Evolutionary conservation across 2,329 filamentous ascomycete genomes (phyloP), one percentile per base, ranked within the genome.

Genomic region (Fusarium denticulatum): DNA sequence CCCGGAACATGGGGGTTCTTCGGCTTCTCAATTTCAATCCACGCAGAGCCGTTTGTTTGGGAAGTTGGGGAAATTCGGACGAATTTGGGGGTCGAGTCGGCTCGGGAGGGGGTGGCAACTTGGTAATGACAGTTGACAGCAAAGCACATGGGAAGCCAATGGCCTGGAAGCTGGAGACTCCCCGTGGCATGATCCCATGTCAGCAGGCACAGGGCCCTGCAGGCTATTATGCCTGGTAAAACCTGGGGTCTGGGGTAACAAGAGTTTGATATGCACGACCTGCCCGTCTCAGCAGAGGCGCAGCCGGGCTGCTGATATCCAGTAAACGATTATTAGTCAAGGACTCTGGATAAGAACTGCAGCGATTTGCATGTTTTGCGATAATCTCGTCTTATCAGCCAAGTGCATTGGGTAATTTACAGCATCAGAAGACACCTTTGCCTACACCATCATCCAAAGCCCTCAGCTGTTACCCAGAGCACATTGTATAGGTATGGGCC

Each of bases 221-320:
- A 65, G 64, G 45, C 67, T 64, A 53, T 58, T 50, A 62, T 73
- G 45, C 55, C 49, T 46, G 47, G 57, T 57, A 73, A 67, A 69
- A 72, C 64, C 64, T 62, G 69, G 70, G 65, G 70, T 72, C 69
- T 61, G 69, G 70, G 69, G 70, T 73, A 72, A 57, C 53, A 39
- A 30, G 49, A 26, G 37, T 64, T 58, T 59, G 45, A 61, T 70
- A 56, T 65, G 58, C 49, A 36, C 55, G 55, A 64, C 58, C 60
- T 68, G 59, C 60, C 64, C 39, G 36, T 55, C 64, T 55, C 18
- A 64, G 53, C 63, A 50, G 65, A 53, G 58, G 69, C 64, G 47
- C 57, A 69, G 64, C 43, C 28, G 45, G 57, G 53, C 69, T 60
- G 53, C 64, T 65, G 69, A 73, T 65, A 49, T 47, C 39, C 30